Evolutionary conservation across 73 alveolate species (phyloP), one percentile per base, ranked within the genome.

Genomic region (Paraurostyla sp.): DNA sequence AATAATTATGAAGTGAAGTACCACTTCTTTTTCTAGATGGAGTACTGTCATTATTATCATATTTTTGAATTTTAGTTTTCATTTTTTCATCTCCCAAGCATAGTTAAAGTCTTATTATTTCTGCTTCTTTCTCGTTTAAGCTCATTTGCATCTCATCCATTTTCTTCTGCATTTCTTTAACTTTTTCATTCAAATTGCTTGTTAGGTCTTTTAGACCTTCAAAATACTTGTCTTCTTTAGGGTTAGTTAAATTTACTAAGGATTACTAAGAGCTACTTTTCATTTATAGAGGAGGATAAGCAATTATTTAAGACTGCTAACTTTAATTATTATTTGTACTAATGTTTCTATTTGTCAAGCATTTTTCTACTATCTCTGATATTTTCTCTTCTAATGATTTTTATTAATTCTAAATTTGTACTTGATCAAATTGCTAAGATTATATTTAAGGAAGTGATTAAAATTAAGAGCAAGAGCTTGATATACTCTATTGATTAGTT

Each of bases 51-150:
- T 4, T 52, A 13, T 13, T 52, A 25, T 35, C 69, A 52, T 52
- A 18, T 52, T 18, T 6, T 52, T 52, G 69, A 52, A 52, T 4
- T 6, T n/a, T 52, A 52, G 33, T 73, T 16, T 27, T 22, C 41
- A 51, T 78, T 51, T 40, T 89, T 65, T 80, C 91, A 80, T 89
- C 94, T 23, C 88, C 92, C 4, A 89, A 35, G 22, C 89, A 80
- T 63, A 89, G 15, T 36, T 89, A 80, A 18, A 89, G 54, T 56
- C 94, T 36, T 7, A 89, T 69, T 0, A 89, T 80, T 38, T 89
- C 94, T 13, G 94, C 94, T 23, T 89, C 94, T 49, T 81, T 80
- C 42, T 89, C 94, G 27, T 71, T 80, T 4, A 89, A 56, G 0
- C 82, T 63, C 9, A 80, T 27, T 18, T 89, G 82, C 91, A 89